These are phyloP conservation scores for Albizia julibrissin DNA, from an alignment of 306 rosid genomes.

Conservation along the genomic window DNA sequence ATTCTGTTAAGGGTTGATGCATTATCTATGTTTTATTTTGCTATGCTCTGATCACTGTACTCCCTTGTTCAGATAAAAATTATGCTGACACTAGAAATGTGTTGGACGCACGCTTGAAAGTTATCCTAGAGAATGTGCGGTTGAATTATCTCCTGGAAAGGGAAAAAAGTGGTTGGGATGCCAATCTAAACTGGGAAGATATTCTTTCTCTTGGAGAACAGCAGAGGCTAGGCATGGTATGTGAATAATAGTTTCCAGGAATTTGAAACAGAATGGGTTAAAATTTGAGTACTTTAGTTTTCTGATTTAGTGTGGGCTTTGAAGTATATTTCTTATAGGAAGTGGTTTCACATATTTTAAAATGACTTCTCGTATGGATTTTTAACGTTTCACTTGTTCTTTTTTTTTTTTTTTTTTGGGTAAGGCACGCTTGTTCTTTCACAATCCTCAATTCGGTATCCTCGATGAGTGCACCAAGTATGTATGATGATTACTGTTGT, in stretches of 20 bases:
- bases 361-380: slow-evolving; percentile 18
- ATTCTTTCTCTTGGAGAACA: slow-evolving; percentile 95
- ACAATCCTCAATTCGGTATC: slow-evolving; percentile 89
- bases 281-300: slow-evolving; percentile 22
- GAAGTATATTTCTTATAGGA: slow-evolving; percentile 9
- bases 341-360: slow-evolving; percentile 1
- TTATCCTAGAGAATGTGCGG: slow-evolving; percentile 84
- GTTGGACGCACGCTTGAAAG: slow-evolving; percentile 66
- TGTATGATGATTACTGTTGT: slow-evolving; percentile 37
- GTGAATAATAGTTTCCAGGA: slow-evolving; percentile 26
- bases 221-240: slow-evolving; percentile 98
- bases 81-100: slow-evolving; percentile 39
- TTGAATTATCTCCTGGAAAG: slow-evolving; percentile 93
- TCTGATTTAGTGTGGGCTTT: slow-evolving; percentile 7
- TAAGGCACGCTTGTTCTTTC: slow-evolving; percentile 96
- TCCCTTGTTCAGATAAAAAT: slow-evolving; percentile 52
- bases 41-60: slow-evolving; percentile 34
- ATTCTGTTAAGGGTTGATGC: slow-evolving; percentile 2
- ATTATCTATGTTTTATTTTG: slow-evolving; percentile 3
- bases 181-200: slow-evolving; percentile 90
- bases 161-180: slow-evolving; percentile 84
- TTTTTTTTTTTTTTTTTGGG: neutral
- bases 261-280: slow-evolving; percentile 14
- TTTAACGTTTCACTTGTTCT: slow-evolving; percentile 32
- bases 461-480: slow-evolving; percentile 99